Base-by-base conservation (phyloP, 805 yeast species). In the Blastobotrys peoriensis region DNA sequence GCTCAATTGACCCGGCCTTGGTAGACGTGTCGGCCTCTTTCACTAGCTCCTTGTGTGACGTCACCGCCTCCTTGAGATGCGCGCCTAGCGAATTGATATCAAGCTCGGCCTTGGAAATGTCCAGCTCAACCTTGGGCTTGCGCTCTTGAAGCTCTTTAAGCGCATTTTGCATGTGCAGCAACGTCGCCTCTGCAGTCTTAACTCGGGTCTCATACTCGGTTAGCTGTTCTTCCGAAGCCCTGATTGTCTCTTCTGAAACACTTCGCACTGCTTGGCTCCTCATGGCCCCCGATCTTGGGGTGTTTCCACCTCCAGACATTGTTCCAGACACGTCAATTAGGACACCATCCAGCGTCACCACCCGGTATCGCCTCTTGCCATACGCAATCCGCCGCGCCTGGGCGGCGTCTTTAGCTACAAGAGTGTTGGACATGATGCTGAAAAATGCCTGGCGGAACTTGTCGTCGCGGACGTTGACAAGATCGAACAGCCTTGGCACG, bases 241-340 rank as follows among this genome's bases (percentile, higher is more conserved):
- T 63, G 1, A 86, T 73, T 39, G 80, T 86, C 15, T 73, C 78
- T 18, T 77, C 78, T 3, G 81, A 69, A 10, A 74, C 61, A 17
- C 33, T 30, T 3, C 41, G 65, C 4, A 30, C 19, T 4, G 36
- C 17, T 28, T 68, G 59, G 34, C 74, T 65, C 46, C 46, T 73
- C 78, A 93, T 87, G 2, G 83, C 81, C 4, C 98, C 98, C 41
- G 74, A 74, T 15, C 75, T 72, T 5, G 73, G 75, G 33, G 74
- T 56, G 3, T 52, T 69, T 43, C 98, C 98, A 65, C 99, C 99
- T 56, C 99, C 99, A 38, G 95, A 79, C 81, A 94, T 81, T 1
- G 97, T 86, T 63, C 99, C 99, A 2, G 95, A 84, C 13, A 82
- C 79, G 56, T 89, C 97, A 45, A 93, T 91, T 18, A 93, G 68